phyloP scores from a whole-genome alignment of 805 yeast genomes.

The Kodamaea kakaduensis region DNA sequence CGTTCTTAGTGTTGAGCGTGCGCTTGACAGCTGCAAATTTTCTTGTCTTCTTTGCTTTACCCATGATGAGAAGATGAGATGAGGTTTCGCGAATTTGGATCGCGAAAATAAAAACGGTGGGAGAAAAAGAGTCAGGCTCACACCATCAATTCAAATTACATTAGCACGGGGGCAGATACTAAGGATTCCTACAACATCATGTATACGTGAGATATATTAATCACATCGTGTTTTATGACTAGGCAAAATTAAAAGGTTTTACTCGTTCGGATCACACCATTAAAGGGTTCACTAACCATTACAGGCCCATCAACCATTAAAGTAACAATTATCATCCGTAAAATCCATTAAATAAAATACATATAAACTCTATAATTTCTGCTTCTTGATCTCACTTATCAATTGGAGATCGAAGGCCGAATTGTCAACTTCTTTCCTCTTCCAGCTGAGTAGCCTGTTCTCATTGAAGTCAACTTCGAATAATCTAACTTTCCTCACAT shows the following conservation, averaged over 20 bases:
- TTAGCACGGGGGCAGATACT: no score
- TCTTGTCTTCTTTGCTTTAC: constrained; percentile 94
- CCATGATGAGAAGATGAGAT: constrained; percentile 50
- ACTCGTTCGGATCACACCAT: no score
- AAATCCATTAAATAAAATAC: neutral
- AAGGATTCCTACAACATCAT: no score
- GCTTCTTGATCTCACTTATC: neutral
- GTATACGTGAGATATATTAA: no score
- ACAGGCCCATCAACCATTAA: no score
- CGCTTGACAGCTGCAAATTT: constrained; percentile 93
- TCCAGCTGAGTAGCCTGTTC: constrained; percentile 34
- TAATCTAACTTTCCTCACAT: constrained; percentile 31
- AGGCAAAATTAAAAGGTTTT: no score
- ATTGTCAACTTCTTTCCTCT: constrained; percentile 24
- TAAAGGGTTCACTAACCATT: no score
- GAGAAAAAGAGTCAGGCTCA: neutral
- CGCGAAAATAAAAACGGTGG: neutral
- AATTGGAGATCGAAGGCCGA: constrained; percentile 27
- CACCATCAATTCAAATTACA: neutral
- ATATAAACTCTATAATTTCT: neutral
- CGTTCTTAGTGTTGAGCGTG: constrained; percentile 62
- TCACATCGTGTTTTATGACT: no score
- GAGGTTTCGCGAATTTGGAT: no score
- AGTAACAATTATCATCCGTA: no score
- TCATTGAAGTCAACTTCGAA: constrained; percentile 30